Percentiles rank a stretch among this genome's conserved stretches.
Conservation (phyloP, 768 basidiomycete species). For the Psilocybe subaeruginosa region DNA sequence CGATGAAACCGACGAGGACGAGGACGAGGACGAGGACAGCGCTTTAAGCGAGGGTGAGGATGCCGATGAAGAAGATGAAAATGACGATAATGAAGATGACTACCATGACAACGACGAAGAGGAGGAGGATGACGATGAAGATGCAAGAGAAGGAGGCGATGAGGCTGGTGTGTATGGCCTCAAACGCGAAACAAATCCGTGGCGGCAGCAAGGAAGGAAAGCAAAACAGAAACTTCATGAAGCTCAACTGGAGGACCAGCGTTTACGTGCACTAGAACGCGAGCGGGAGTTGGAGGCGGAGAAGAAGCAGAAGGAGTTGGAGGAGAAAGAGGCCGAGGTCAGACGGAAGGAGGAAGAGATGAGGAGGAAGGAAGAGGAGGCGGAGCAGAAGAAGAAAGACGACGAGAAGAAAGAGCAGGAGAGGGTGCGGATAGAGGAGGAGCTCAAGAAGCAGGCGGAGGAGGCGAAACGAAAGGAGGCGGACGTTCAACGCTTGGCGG, state of each 20-base stretch:
- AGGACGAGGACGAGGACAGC: constrained; percentile 4
- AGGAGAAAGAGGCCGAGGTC: constrained; percentile 27
- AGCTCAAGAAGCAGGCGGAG: constrained; percentile 25
- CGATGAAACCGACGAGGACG: not conserved
- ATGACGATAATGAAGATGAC: not conserved
- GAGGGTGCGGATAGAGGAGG: constrained; percentile 25
- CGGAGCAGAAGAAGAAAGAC: not conserved
- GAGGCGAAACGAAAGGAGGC: constrained; percentile 31
- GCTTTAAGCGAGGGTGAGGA: constrained; percentile 16
- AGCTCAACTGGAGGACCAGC: constrained; percentile 22
- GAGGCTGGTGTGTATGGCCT: not conserved
- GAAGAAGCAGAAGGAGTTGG: constrained; percentile 19
- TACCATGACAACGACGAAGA: constrained; percentile 17
- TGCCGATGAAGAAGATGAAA: constrained; percentile 16
- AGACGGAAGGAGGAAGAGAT: constrained; percentile 24
- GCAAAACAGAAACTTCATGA: constrained; percentile 16
- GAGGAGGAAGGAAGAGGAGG: constrained; percentile 29
- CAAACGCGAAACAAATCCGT: constrained; percentile 13
- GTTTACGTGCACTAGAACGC: not conserved
- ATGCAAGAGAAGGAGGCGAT: constrained; percentile 19
- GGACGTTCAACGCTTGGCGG: constrained; percentile 20
- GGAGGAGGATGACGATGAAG: constrained; percentile 14
- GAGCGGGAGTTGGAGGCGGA: constrained; percentile 6
- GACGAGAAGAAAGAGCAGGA: constrained; percentile 23
- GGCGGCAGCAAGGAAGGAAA: constrained; percentile 12